These are phyloP conservation scores for Agaricus blazei DNA, from an alignment of 768 basidiomycete species.

Conservation along the genomic window DNA sequence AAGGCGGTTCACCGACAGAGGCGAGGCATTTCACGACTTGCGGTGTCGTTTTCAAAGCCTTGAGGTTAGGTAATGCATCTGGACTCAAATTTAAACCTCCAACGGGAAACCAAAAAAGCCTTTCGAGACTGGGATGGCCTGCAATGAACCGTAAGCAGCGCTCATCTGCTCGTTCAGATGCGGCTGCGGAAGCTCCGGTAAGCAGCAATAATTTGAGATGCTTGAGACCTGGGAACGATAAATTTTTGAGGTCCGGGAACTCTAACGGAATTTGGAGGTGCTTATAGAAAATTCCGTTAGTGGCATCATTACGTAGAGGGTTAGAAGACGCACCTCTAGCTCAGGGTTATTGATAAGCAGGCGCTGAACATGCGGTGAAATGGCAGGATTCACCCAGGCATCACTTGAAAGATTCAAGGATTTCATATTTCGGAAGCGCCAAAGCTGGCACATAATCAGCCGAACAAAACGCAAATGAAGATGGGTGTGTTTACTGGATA, in stretches of 20 bases:
- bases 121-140: conserved; percentile 40
- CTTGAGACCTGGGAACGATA: conserved; percentile 36
- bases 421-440: conserved; percentile 25
- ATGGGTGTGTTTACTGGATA: conserved; percentile 32
- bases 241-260: conserved; percentile 29
- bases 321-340: conserved; percentile 20
- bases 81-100: conserved; percentile 26
- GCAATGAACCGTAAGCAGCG: conserved; percentile 35
- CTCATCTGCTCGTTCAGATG: conserved; percentile 31
- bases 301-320: neutral
- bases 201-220: conserved; percentile 35
- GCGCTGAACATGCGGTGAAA: conserved; percentile 23
- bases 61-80: conserved; percentile 35
- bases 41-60: conserved; percentile 28
- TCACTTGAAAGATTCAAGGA: conserved; percentile 24
- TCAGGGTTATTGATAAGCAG: conserved; percentile 24
- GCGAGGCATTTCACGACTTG: conserved; percentile 32
- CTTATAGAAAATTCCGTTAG: conserved; percentile 16
- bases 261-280: conserved; percentile 44
- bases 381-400: conserved; percentile 24
- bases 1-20: conserved; percentile 11
- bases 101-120: conserved; percentile 41
- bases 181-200: conserved; percentile 29
- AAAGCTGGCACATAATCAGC: conserved; percentile 18
- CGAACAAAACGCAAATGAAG: neutral